Evolutionary conservation across 164 flowering plant species (phyloP), one percentile per base, ranked within the genome.

Genomic region (Stephania cephalantha): DNA sequence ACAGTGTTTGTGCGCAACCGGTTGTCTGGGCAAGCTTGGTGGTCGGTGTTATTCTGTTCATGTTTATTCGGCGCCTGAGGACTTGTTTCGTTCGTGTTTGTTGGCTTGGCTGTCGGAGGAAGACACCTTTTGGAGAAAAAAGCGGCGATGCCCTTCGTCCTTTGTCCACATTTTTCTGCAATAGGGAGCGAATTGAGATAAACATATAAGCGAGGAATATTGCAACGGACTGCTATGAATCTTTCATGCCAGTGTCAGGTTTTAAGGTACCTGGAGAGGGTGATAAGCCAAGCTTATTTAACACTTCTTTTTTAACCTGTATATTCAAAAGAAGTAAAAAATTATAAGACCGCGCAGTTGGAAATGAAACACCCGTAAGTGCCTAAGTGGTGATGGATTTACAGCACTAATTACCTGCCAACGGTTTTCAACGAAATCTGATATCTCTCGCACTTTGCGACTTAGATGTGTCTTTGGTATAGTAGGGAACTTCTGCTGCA

Each of bases 51-150:
- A 46, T 10, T 31, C 50, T 9, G 67, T 52, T 72, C 78, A 18
- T 72, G 75, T 71, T 86, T 81, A 70, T 71, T 20, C 22, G 82
- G 78, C n/a, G 81, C 71, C 69, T 74, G 76, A 13, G 90, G 87
- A 18, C 86, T 82, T 7, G 82, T 80, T 79, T 81, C 82, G 17
- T 15, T 76, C 20, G 78, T 76, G 78, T 78, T 83, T 11, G 75
- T 61, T 25, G 78, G 72, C 48, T 78, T 69, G 6, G 78, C 79
- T n/a, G 86, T 48, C 53, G 97, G 90, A 71, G 94, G 98, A 77
- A 86, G 72, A 80, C 97, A 91, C 72, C 97, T 86, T 77, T 92
- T 94, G 5, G 88, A 88, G 82, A 90, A 94, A 84, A 91, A 92
- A 7, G 88, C 25, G 0, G 94, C 88, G 67, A 95, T 90, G 50